These are phyloP conservation scores for Saccharomyces uvarum DNA, from an alignment of 1,139 yeast species.

Conservation along the genomic window DNA sequence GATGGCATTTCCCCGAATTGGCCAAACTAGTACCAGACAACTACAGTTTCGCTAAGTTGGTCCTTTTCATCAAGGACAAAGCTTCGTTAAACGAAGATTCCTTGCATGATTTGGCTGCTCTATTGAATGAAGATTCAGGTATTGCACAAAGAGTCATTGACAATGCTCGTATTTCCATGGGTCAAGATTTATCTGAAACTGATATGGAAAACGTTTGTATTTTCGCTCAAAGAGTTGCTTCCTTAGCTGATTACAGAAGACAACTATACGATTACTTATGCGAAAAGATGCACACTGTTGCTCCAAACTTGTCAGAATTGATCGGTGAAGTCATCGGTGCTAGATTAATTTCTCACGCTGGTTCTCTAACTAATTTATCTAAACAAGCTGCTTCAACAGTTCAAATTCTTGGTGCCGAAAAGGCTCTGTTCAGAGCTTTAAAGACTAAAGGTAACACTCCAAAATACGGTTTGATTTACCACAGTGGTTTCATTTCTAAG, in stretches of 20 bases:
- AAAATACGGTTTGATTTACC: slow-evolving; percentile 94
- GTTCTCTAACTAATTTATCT: slow-evolving; percentile 90
- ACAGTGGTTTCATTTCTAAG: slow-evolving; percentile 92
- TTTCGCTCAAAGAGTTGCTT: slow-evolving; percentile 91
- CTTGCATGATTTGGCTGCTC: slow-evolving; percentile 80
- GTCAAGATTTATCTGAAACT: slow-evolving; percentile 91
- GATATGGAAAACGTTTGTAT: slow-evolving; percentile 86
- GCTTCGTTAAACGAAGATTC: slow-evolving; percentile 74
- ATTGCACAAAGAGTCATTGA: slow-evolving; percentile 87
- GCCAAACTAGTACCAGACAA: slow-evolving; percentile 93
- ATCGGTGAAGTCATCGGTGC: slow-evolving; percentile 99
- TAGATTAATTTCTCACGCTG: slow-evolving; percentile 94
- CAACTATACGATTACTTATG: slow-evolving; percentile 80
- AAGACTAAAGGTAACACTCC: slow-evolving; percentile 98
- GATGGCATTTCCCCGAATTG: slow-evolving; percentile 99
- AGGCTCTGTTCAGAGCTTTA: slow-evolving; percentile 95
- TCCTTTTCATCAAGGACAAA: slow-evolving; percentile 80
- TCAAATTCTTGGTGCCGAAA: slow-evolving; percentile 97
- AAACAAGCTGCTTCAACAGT: slow-evolving; percentile 98
- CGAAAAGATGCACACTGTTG: slow-evolving; percentile 95
- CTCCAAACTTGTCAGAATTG: slow-evolving; percentile 92
- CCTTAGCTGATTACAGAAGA: slow-evolving; percentile 86
- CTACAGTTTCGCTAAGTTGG: slow-evolving; percentile 77
- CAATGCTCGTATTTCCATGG: slow-evolving; percentile 95
- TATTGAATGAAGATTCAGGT: slow-evolving; percentile 88